Conservation (phyloP, 768 basidiomycete species). For the Guyanaporus albipodus region DNA sequence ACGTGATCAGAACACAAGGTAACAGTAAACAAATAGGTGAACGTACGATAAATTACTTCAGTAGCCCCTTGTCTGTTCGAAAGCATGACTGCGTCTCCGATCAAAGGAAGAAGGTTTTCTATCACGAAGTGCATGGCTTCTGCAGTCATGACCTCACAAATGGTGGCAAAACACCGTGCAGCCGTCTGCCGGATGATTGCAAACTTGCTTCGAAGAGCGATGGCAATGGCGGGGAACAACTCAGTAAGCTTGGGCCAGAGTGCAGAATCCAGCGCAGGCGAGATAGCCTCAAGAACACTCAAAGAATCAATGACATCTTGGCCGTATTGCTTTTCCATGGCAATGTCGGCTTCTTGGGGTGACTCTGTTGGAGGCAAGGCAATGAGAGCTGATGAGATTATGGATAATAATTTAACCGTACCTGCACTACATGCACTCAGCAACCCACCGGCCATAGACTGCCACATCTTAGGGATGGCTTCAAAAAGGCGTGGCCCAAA, state of each 20-base stretch:
- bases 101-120: constrained; percentile 72
- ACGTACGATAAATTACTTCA: constrained; percentile 88
- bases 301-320: constrained; percentile 92
- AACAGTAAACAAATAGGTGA: background rate
- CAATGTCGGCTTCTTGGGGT: constrained; percentile 52
- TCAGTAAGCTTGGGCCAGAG: constrained; percentile 66
- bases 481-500: constrained; percentile 74
- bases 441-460: constrained; percentile 80
- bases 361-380: constrained; percentile 38
- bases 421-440: constrained; percentile 63
- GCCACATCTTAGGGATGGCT: constrained; percentile 92
- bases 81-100: constrained; percentile 73
- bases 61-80: constrained; percentile 84
- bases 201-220: constrained; percentile 80
- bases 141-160: constrained; percentile 81
- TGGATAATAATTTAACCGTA: constrained; percentile 32
- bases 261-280: constrained; percentile 66
- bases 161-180: constrained; percentile 80
- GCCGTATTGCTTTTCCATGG: constrained; percentile 70
- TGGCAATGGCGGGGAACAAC: constrained; percentile 71
- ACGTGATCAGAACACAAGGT: constrained; percentile 11
- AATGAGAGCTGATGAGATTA: background rate
- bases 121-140: constrained; percentile 91
- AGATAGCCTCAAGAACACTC: constrained; percentile 81
- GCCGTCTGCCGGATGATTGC: constrained; percentile 88